phyloP scores from a whole-genome alignment of 1,284 basidiomycete species.

The Farysia itapuensis region DNA sequence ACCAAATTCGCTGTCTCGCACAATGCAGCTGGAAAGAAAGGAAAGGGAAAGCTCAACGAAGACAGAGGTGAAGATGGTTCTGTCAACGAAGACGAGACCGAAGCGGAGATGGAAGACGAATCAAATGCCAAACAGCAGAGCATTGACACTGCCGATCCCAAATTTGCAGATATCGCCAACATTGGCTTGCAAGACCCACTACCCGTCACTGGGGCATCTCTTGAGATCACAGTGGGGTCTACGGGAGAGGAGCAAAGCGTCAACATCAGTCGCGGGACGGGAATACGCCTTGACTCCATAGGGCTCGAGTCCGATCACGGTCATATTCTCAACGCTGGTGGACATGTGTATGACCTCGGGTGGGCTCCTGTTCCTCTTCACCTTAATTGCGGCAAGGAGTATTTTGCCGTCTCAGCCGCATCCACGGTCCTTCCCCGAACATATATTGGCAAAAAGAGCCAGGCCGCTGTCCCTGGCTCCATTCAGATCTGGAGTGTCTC shows the following conservation, averaged over 20 bases:
- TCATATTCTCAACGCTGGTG: slow-evolving; percentile 32
- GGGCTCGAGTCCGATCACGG: slow-evolving; percentile 27
- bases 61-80: slow-evolving; percentile 3
- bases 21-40: neutral
- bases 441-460: slow-evolving; percentile 11
- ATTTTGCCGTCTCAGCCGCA: slow-evolving; percentile 25
- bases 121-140: slow-evolving; percentile 17
- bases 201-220: slow-evolving; percentile 6
- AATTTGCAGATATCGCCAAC: slow-evolving; percentile 16
- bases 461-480: slow-evolving; percentile 2
- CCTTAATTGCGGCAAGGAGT: slow-evolving; percentile 29
- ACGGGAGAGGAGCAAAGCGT: slow-evolving; percentile 10
- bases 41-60: slow-evolving; percentile 11
- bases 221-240: slow-evolving; percentile 16
- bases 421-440: slow-evolving; percentile 7
- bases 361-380: slow-evolving; percentile 37
- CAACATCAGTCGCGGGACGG: slow-evolving; percentile 7
- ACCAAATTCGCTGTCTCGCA: slow-evolving; percentile 20
- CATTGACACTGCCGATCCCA: slow-evolving; percentile 13
- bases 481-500: slow-evolving; percentile 42
- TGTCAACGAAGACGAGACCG: slow-evolving; percentile 5
- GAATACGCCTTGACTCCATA: slow-evolving; percentile 8
- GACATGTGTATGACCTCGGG: slow-evolving; percentile 38
- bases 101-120: slow-evolving; percentile 14
- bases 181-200: slow-evolving; percentile 22